Conservation (phyloP, 2,329 filamentous ascomycete genomes). For the Pyrenophora seminiperda region DNA sequence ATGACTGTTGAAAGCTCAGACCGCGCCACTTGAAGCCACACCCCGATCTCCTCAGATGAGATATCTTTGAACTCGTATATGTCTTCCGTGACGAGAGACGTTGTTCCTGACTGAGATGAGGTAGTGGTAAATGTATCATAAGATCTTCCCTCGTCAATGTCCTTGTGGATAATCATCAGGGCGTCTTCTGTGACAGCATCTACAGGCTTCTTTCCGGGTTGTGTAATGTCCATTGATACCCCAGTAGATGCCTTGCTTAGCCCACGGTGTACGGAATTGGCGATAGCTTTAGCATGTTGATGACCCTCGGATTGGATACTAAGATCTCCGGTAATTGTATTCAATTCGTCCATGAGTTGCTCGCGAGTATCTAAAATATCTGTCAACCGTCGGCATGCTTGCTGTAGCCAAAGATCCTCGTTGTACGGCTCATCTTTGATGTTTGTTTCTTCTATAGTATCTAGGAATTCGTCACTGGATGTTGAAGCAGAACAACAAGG, state of each 20-base stretch:
- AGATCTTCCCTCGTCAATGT: neutral
- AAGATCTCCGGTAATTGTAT: constrained; percentile 38
- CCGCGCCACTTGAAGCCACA: constrained; percentile 1
- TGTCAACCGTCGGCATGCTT: constrained; percentile 26
- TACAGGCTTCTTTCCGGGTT: neutral
- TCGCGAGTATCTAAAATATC: constrained; percentile 29
- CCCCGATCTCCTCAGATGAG: constrained; percentile 4
- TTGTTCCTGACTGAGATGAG: neutral
- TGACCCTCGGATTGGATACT: constrained; percentile 28
- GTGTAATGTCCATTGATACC: neutral
- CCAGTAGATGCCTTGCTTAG: neutral
- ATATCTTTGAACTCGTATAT: neutral
- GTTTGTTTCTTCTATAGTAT: constrained; percentile 8
- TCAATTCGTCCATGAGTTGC: constrained; percentile 34
- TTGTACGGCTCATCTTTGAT: constrained; percentile 10
- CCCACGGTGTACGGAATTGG: neutral
- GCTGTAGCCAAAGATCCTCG: constrained; percentile 27
- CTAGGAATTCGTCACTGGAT: neutral
- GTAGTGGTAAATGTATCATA: neutral
- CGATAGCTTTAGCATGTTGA: neutral
- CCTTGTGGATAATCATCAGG: neutral
- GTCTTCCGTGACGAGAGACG: neutral
- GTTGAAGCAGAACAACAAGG: constrained; percentile 10
- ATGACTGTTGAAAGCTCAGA: constrained; percentile 2
- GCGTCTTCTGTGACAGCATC: neutral